Percentiles rank a stretch among this genome's conserved stretches.
These are phyloP conservation scores for Syncephalastrum sp. DNA, from an alignment of 371 early-diverging fungal species.

Conservation along the genomic window DNA sequence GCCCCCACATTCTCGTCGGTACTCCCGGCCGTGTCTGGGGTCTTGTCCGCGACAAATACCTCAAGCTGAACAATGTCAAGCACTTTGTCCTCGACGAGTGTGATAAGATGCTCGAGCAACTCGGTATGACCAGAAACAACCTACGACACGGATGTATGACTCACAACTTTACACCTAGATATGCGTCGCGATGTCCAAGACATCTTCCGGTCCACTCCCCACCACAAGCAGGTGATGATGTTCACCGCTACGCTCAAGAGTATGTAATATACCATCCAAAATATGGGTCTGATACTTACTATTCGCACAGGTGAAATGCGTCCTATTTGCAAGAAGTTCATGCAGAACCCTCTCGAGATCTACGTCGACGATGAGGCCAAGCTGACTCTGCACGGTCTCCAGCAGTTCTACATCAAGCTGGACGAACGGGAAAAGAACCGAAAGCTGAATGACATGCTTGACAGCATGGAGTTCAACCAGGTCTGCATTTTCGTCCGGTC, in stretches of 20 bases:
- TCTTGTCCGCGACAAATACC: slow-evolving; percentile 78
- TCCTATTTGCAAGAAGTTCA: slow-evolving; percentile 93
- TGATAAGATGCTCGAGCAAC: slow-evolving; percentile 94
- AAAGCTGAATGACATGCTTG: slow-evolving; percentile 91
- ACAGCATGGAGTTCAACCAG: slow-evolving; percentile 95
- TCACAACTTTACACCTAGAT: slow-evolving; percentile 44
- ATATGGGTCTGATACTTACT: too few species aligned
- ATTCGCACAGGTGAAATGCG: slow-evolving; percentile 80
- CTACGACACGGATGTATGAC: not conserved
- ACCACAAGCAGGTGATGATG: slow-evolving; percentile 98
- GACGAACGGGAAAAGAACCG: slow-evolving; percentile 91
- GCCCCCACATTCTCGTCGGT: slow-evolving; percentile 96
- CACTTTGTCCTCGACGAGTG: slow-evolving; percentile 99
- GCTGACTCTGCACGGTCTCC: slow-evolving; percentile 95
- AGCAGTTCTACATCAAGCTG: slow-evolving; percentile 92
- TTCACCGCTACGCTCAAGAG: slow-evolving; percentile 86
- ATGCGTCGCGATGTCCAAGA: slow-evolving; percentile 98
- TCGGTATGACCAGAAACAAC: slow-evolving; percentile 58
- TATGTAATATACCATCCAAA: too few species aligned
- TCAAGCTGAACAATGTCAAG: slow-evolving; percentile 84
- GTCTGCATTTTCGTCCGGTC: slow-evolving; percentile 97
- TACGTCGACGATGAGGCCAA: slow-evolving; percentile 98
- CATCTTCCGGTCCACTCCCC: slow-evolving; percentile 93
- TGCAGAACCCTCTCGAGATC: slow-evolving; percentile 97
- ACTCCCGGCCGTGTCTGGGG: slow-evolving; percentile 98